phyloP scores from a whole-genome alignment of 208 protist species.

The Acanthamoeba triangularis region DNA sequence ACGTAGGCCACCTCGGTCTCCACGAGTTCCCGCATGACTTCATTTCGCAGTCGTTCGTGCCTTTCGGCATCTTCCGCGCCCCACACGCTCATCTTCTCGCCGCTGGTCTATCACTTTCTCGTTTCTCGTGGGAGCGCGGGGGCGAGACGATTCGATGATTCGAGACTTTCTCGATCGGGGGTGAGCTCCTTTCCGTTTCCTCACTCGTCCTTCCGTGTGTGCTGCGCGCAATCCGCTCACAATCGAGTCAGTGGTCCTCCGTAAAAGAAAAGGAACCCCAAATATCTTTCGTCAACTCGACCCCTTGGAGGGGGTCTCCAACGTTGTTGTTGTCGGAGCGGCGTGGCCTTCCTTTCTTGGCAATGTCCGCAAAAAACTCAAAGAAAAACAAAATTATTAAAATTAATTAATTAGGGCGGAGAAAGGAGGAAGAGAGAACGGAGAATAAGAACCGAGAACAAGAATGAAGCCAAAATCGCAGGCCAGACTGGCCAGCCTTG shows the following conservation, averaged over 20 bases:
- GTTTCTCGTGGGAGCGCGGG: no score
- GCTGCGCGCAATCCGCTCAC: no score
- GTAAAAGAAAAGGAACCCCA: background rate
- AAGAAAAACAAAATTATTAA: background rate
- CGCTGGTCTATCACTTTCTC: background rate
- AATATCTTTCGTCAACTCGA: background rate
- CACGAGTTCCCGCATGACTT: constrained; percentile 67
- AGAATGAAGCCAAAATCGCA: background rate
- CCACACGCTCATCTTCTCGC: constrained; percentile 27
- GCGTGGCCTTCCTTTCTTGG: background rate
- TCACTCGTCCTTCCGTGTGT: no score
- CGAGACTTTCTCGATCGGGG: no score
- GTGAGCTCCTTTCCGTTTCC: no score
- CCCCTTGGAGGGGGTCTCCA: no score
- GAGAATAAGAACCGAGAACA: background rate
- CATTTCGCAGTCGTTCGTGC: constrained; percentile 67
- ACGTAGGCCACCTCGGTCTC: constrained; percentile 72
- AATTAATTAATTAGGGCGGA: background rate
- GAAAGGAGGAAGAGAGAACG: background rate
- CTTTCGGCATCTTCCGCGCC: constrained; percentile 51
- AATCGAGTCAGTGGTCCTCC: no score
- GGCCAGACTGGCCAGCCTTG: no score
- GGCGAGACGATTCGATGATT: no score
- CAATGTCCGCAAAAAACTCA: background rate
- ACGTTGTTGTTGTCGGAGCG: background rate